Evolutionary conservation across 75 land plant species (phyloP), one percentile per base, ranked within the genome.

Genomic region (Selaginella moellendorffii): DNA sequence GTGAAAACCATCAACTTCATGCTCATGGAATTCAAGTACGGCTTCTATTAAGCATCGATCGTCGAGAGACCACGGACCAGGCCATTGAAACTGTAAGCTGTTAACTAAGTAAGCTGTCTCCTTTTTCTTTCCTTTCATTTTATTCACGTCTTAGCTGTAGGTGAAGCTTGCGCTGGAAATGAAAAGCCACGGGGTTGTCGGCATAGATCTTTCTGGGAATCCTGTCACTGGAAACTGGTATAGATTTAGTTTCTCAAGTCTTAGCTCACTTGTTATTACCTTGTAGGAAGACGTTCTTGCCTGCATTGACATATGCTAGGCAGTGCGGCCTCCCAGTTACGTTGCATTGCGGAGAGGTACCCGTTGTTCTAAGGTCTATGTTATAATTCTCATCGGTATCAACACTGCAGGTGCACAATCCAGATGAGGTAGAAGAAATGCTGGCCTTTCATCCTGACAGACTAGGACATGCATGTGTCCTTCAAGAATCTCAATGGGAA

Each of bases 331-430:
- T 88, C 36, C 80, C 68, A 63, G 69, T 93, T 25, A 82, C 90
- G 30, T 82, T 93, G 65, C 98, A 93, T 64, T 93, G 98, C 68
- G 98, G 96, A 54, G 98, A 93, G 90, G 97, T 91, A 2, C 22
- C 2, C 65, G 9, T 61, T 52, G 52, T 31, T 74, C 61, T 63
- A 63, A 59, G 53, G 46, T 61, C 69, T 68, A 63, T 69, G 68
- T 63, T 69, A n/a, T 25, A 31, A 53, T 66, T 65, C 69, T 78
- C 73, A 72, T 65, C 59, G 29, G 58, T 36, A 36, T 36, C 5
- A 36, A 36, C 14, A 36, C 46, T 36, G 30, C 74, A 92, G 97
- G 87, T 93, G 54, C 81, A 76, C 20, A 88, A 93, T 71, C 79
- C 66, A 21, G 53, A 78, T 63, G 98, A 93, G 72, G 71, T 93